Base-by-base conservation (phyloP, 306 rosid genomes). In the Cajanus cajan region DNA sequence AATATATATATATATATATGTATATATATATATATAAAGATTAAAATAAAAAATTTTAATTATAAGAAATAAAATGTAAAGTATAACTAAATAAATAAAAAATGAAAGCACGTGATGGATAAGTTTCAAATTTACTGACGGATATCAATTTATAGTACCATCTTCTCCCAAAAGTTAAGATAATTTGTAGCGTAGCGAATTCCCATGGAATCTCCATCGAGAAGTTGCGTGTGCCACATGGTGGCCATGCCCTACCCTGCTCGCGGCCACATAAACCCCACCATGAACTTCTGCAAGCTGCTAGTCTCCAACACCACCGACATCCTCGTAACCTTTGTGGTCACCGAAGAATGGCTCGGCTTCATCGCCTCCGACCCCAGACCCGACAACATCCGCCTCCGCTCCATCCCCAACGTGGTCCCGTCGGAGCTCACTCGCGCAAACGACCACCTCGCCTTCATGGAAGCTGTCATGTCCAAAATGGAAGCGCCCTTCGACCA, bases 291-390 rank as follows among this genome's bases (percentile, higher is more conserved):
- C 0, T 82, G 81, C 77, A 85, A 83, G 37, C 54, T 63, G 4
- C 77, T 87, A 0, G 43, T 48, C 34, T 78, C 72, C 12, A 83
- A 59, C 2, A 70, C 55, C 52, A 21, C 11, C 15, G 9, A 11
- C 3, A 70, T 86, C 62, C 62, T 77, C 33, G 21, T 89, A 36
- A 82, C 87, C 79, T 64, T 86, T 10, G 55, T 89, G 15, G 57
- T 86, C 74, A 84, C 90, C 2, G 78, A 89, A 63, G 92, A 89
- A 73, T 86, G 92, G 90, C n/a, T 68, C 25, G 80, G 85, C 45
- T 67, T 84, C 45, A 52, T 82, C 55, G 78, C 59, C 33, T 52
- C 86, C 1, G 80, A 82, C 0, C 82, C 83, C 0, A 82, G 70
- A 22, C 86, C 79, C 14, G 59, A 66, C 43, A 82, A 34, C 78